Percentiles rank a stretch among this genome's conserved stretches.
Conservation (phyloP, 129 eudicot species). For the Flaveria brownii region DNA sequence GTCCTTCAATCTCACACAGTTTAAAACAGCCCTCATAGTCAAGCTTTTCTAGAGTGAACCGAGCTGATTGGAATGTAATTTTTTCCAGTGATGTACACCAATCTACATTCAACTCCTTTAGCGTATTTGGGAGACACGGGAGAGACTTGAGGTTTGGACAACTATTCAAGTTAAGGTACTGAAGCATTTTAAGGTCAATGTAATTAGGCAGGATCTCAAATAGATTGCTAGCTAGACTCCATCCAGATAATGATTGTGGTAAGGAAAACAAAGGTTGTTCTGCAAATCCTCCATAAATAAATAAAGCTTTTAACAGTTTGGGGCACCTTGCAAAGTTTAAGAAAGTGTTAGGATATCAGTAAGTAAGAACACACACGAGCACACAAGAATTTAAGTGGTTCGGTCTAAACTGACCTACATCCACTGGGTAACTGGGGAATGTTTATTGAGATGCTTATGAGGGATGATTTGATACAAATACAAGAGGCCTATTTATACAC, state of each 20-base stretch:
- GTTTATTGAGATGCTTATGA: no score
- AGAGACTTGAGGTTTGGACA: slow-evolving; percentile 9
- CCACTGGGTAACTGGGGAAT: no score
- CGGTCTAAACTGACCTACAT: no score
- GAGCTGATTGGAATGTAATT: neutral
- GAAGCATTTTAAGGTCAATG: slow-evolving; percentile 23
- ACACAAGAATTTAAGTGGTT: no score
- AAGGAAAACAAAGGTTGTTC: neutral
- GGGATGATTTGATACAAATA: no score
- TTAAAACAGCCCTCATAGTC: neutral
- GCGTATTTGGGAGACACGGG: slow-evolving; percentile 4
- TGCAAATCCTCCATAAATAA: neutral
- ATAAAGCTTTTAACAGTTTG: neutral
- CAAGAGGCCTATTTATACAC: no score
- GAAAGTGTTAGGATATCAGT: no score
- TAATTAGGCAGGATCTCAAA: slow-evolving; percentile 13
- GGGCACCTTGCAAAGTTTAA: slow-evolving; percentile 11
- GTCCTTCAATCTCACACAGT: neutral
- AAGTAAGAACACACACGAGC: no score
- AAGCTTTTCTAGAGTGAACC: neutral
- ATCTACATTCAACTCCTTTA: neutral
- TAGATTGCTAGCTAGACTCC: neutral
- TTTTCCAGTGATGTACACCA: slow-evolving; percentile 3
- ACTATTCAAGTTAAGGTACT: slow-evolving; percentile 18
- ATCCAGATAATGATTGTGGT: slow-evolving; percentile 17